A percentile compares a stretch with the other conserved stretches of the same genome.
These are phyloP conservation scores for Paecilomyces formosus DNA, from an alignment of 2,329 filamentous ascomycete genomes.

Conservation along the genomic window DNA sequence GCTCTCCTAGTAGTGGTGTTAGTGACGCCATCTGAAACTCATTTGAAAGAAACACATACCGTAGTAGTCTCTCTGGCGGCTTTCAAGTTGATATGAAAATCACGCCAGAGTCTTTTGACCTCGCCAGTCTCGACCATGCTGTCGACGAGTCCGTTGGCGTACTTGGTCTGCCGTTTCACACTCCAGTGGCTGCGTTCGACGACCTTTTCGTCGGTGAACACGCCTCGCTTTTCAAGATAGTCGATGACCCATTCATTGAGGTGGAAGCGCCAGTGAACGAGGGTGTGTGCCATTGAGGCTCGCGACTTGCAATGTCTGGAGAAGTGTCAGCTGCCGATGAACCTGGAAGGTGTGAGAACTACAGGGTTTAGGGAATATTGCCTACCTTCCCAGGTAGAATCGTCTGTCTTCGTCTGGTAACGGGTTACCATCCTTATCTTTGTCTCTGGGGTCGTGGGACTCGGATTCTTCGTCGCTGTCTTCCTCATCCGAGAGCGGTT, in stretches of 20 bases:
- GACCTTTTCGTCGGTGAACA: slow-evolving; percentile 51
- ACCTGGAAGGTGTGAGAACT: not conserved
- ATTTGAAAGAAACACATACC: slow-evolving; percentile 17
- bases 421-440: slow-evolving; percentile 38
- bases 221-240: slow-evolving; percentile 51
- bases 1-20: slow-evolving; percentile 3
- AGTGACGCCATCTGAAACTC: not conserved
- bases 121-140: slow-evolving; percentile 54
- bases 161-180: slow-evolving; percentile 49
- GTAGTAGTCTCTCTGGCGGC: slow-evolving; percentile 47
- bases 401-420: slow-evolving; percentile 38
- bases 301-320: slow-evolving; percentile 51
- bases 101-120: slow-evolving; percentile 54
- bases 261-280: slow-evolving; percentile 68
- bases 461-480: slow-evolving; percentile 34
- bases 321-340: not conserved
- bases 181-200: slow-evolving; percentile 56
- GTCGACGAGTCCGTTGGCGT: slow-evolving; percentile 58
- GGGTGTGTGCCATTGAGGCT: slow-evolving; percentile 61
- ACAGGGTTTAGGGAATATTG: slow-evolving; percentile 1
- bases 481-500: slow-evolving; percentile 49
- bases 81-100: slow-evolving; percentile 59
- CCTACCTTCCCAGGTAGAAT: slow-evolving; percentile 48
- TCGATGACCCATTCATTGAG: slow-evolving; percentile 65
- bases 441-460: slow-evolving; percentile 24